phyloP scores from a whole-genome alignment of 2,329 filamentous ascomycete species.

The Xylariaceae sp. region DNA sequence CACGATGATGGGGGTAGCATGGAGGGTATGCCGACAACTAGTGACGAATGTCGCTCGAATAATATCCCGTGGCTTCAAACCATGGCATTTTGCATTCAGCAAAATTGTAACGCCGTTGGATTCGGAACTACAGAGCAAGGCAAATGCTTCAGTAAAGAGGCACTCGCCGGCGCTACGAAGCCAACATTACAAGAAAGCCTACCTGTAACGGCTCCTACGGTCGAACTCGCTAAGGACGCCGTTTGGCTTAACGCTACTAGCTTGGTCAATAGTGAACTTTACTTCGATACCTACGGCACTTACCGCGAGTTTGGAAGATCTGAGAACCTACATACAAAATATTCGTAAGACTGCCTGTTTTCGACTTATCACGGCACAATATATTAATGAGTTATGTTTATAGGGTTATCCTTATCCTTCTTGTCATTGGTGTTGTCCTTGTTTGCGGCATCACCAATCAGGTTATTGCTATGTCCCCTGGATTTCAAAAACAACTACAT shows the following conservation, averaged over 20 bases:
- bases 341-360: slow-evolving; percentile 33
- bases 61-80: slow-evolving; percentile 30
- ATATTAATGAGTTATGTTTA: neutral
- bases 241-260: slow-evolving; percentile 41
- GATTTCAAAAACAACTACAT: slow-evolving; percentile 12
- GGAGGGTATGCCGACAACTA: too few relatives aligned
- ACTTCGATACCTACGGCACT: slow-evolving; percentile 36
- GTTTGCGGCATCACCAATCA: slow-evolving; percentile 28
- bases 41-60: slow-evolving; percentile 26
- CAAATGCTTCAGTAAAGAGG: slow-evolving; percentile 37
- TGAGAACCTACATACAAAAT: slow-evolving; percentile 39
- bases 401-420: slow-evolving; percentile 28
- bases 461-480: slow-evolving; percentile 16
- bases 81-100: slow-evolving; percentile 31
- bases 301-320: slow-evolving; percentile 37
- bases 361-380: neutral
- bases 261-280: slow-evolving; percentile 38
- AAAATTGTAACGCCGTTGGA: slow-evolving; percentile 22
- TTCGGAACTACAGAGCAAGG: slow-evolving; percentile 35
- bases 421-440: slow-evolving; percentile 30
- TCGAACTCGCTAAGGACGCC: slow-evolving; percentile 32
- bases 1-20: too few relatives aligned
- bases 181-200: slow-evolving; percentile 37
- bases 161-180: slow-evolving; percentile 27
- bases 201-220: slow-evolving; percentile 27